Conservation (phyloP, 768 basidiomycete genomes). For the Jaapia argillacea region DNA sequence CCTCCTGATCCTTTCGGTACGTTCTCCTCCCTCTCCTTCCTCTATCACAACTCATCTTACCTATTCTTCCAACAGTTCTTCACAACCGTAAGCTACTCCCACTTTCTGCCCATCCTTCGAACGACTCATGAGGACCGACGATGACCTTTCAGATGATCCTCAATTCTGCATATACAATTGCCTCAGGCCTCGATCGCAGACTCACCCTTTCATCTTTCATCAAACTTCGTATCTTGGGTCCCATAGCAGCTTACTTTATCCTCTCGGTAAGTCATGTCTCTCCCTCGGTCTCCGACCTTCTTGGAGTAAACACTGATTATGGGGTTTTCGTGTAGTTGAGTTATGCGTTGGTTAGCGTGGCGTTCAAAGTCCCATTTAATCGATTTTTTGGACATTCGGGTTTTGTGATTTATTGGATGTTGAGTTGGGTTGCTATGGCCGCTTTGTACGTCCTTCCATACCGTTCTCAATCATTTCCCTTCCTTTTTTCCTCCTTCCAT, state of each 20-base stretch:
- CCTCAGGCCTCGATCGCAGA: constrained; percentile 28
- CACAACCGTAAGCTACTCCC: neutral
- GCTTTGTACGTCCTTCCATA: constrained; percentile 37
- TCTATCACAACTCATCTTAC: neutral
- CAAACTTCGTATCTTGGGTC: constrained; percentile 27
- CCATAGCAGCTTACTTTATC: constrained; percentile 28
- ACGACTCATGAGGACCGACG: too few relatives aligned
- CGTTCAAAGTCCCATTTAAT: constrained; percentile 47
- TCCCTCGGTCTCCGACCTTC: too few relatives aligned
- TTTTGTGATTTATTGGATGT: constrained; percentile 61
- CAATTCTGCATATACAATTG: constrained; percentile 20
- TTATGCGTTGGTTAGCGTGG: constrained; percentile 50
- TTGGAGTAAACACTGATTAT: too few relatives aligned
- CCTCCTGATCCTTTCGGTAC: constrained; percentile 18
- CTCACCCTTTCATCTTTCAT: constrained; percentile 29
- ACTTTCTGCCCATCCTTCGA: neutral
- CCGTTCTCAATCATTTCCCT: too few relatives aligned
- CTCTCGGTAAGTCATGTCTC: constrained; percentile 9
- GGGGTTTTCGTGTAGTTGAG: too few relatives aligned
- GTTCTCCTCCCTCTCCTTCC: neutral
- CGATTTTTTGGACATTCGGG: constrained; percentile 40
- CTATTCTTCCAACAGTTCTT: neutral
- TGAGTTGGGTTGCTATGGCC: constrained; percentile 48
- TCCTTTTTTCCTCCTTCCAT: too few relatives aligned
- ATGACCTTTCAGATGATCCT: constrained; percentile 8